These are phyloP conservation scores for Akanthomyces muscarius DNA, from an alignment of 2,329 filamentous ascomycete species.

Conservation along the genomic window DNA sequence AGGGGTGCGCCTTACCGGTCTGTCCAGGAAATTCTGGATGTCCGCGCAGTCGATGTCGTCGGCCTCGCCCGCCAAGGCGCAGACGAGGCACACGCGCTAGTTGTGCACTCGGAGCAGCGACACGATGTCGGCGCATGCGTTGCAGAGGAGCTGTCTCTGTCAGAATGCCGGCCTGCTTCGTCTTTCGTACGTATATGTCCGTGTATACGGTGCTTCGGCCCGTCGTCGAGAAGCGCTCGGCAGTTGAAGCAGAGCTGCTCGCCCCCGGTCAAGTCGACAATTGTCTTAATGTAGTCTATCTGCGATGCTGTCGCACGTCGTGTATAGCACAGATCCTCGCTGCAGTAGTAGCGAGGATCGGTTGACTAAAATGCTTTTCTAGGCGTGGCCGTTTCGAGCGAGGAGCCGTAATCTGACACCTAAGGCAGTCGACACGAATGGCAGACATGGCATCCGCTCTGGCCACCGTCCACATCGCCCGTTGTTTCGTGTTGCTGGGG, in stretches of 20 bases:
- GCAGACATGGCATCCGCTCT: no score
- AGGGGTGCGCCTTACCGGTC: not conserved
- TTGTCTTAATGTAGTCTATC: not conserved
- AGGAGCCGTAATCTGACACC: not conserved
- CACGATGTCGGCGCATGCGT: not conserved
- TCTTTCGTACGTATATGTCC: not conserved
- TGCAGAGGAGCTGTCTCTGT: not conserved
- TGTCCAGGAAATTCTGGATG: not conserved
- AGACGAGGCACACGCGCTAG: slow-evolving; percentile 6
- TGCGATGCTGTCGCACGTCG: not conserved
- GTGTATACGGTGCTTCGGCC: not conserved
- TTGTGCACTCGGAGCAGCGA: not conserved
- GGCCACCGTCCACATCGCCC: no score
- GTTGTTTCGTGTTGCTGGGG: no score
- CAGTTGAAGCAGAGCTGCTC: slow-evolving; percentile 1
- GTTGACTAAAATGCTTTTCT: not conserved
- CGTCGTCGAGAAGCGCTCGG: not conserved
- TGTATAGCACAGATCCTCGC: not conserved
- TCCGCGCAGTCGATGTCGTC: slow-evolving; percentile 1
- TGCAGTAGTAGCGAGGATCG: not conserved
- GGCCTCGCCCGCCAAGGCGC: slow-evolving; percentile 1
- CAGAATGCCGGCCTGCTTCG: not conserved
- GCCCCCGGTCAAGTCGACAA: not conserved
- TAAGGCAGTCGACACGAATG: not conserved
- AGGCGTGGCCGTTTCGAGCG: not conserved